Base-by-base conservation (phyloP, 768 basidiomycete genomes). In the Boletales sp. region DNA sequence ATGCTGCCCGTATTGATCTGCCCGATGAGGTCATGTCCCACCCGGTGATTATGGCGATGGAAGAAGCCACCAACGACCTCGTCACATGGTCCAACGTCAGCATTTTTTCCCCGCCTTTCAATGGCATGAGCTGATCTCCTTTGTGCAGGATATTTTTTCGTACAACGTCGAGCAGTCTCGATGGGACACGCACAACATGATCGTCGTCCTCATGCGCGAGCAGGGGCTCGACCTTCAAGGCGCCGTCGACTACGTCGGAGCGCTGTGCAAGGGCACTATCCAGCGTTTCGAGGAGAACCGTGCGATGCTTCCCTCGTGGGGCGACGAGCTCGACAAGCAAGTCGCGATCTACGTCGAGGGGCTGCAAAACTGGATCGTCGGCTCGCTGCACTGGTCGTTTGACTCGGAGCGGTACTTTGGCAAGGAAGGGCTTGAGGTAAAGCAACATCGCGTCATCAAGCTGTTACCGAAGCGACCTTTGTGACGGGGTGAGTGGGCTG, bases 131-230 rank as follows among this genome's bases (percentile, higher is more conserved):
- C 5, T 28, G 25, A 28, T 28, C 25, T 28, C 6, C 25, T 28
- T 21, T 21, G 21, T 2, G 5, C 2, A 86, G 86, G 86, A 87
- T 54, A 82, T 87, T 33, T 83, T 84, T 61, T 88, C 85, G 1
- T 89, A 84, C 66, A 86, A 87, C 52, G 79, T 81, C 39, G 87
- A 88, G 60, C 86, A 87, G 64, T 78, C 84, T 3, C 77, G 81
- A 13, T 78, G 76, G 10, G 82, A 86, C 53, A 82, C 80, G 15
- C 82, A 86, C 63, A 87, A 89, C 63, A 83, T 87, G 76, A 76
- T 89, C 48, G 70, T 74, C n/a, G 81, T 87, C 44, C 74, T 87
- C 54, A 86, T 84, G 82, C 68, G 73, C 39, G 72, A 82, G 51
- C 77, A 81, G 45, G 77, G 74, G 4, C 71, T 82, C 43, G 71